Evolutionary conservation across 805 yeast genomes (phyloP).

Genomic region (Nakazawaea laoshanensis): DNA sequence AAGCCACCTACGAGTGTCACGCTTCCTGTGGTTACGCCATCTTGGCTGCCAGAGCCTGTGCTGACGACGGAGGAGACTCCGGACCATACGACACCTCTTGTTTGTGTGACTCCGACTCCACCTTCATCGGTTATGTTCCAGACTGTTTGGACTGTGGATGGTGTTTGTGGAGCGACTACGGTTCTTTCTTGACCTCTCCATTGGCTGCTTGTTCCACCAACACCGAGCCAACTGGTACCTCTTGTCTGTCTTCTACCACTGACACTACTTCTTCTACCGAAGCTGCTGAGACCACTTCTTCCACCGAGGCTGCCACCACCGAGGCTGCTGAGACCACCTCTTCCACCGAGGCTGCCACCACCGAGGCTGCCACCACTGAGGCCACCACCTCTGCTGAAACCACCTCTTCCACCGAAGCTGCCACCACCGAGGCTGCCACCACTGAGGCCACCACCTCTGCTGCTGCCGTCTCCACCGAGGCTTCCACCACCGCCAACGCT

Average conservation of each 20-base stretch:
- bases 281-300: constrained; percentile 9
- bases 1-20: constrained; percentile 24
- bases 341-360: constrained; percentile 7
- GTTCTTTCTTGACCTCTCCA: constrained; percentile 21
- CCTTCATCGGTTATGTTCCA: constrained; percentile 20
- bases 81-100: constrained; percentile 24
- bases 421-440: not conserved
- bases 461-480: constrained; percentile 2
- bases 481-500: constrained; percentile 1
- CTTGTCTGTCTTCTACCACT: constrained; percentile 10
- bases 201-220: constrained; percentile 22
- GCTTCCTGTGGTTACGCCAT: constrained; percentile 26
- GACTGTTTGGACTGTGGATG: constrained; percentile 31
- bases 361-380: constrained; percentile 12
- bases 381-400: constrained; percentile 8
- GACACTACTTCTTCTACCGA: constrained; percentile 11
- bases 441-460: constrained; percentile 1
- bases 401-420: constrained; percentile 1
- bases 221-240: constrained; percentile 30
- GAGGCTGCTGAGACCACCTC: constrained; percentile 10
- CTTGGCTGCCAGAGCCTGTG: constrained; percentile 21
- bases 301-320: constrained; percentile 10
- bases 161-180: constrained; percentile 30
- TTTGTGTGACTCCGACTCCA: constrained; percentile 21
- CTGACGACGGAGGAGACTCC: constrained; percentile 13